Base-by-base conservation (phyloP, 2,329 filamentous ascomycete genomes). In the Colletotrichum nymphaeae region DNA sequence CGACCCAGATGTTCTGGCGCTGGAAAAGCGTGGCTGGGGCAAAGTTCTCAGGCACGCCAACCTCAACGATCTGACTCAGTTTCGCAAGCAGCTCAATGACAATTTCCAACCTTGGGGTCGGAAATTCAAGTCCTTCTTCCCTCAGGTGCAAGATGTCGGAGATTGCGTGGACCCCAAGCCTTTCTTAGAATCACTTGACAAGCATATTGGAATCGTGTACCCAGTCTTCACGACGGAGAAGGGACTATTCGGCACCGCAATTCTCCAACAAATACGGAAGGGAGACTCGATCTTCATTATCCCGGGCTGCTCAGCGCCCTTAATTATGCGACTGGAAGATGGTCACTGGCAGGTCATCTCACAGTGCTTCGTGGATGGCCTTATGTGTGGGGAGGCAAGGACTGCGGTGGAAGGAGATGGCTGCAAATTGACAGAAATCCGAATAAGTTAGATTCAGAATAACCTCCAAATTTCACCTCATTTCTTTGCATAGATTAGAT, bases 351-450 rank as follows among this genome's bases (percentile, higher is more conserved):
- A 37, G 35, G 64, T 72, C 7, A 26, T 72, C 16, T 37, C 63
- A 1, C 69, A 72, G 42, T 72, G 65, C 32, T 69, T 72, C n/a
- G 37, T 72, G 5, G 58, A 72, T n/a, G 65, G 65, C 26, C 66
- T 69, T 4, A 72, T 72, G 63, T 52, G 52, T 57, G 63, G 63
- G 11, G 62, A 55, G 35, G 35, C n/a, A 0, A 55, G 35, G 7
- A 22, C 3, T 11, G 4, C 12, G n/a, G 46, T 63, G 46, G 14
- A 12, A 8, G 8, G 11, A 1, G 28, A 28, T 4, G 14, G n/a
- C 24, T 55, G n/a, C 46, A 37, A 63, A 14, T n/a, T 49, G 19
- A 49, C 42, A 9, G 19, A 49, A 22, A 22, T 49, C 19, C 42
- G 42, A n/a, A 49, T 49, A n/a, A 49, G 16, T 8, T 49, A 49